Evolutionary conservation across 73 alveolate species (phyloP).

Genomic region (Symbiodinium pilosum): DNA sequence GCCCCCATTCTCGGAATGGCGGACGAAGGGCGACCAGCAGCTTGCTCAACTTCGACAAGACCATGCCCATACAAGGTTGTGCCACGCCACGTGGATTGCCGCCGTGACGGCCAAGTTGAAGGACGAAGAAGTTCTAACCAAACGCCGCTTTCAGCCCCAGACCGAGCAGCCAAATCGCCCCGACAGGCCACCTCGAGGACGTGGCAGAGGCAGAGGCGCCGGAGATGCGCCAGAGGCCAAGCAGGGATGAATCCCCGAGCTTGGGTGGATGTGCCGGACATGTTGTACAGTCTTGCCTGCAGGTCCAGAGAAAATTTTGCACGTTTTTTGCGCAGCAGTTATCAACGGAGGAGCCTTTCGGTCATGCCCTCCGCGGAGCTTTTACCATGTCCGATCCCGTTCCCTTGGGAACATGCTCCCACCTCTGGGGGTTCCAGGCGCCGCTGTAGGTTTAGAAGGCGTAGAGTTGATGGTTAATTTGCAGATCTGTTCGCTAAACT

Average conservation of each 20-base stretch:
- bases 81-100: slow-evolving; percentile 3
- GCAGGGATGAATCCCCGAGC: background rate
- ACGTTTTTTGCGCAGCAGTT: background rate
- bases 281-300: background rate
- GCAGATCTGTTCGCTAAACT: background rate
- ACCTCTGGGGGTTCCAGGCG: background rate
- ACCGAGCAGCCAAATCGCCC: background rate
- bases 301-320: background rate
- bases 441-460: background rate
- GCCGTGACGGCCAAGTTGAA: slow-evolving; percentile 2
- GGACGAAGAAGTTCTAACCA: slow-evolving; percentile 27
- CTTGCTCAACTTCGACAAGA: background rate
- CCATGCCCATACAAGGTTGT: slow-evolving; percentile 18
- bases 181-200: background rate
- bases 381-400: slow-evolving; percentile 7
- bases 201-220: slow-evolving; percentile 23
- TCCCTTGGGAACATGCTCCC: background rate
- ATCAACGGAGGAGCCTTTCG: background rate
- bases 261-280: background rate
- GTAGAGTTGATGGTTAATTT: slow-evolving; percentile 9
- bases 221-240: background rate
- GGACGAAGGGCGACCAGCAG: background rate
- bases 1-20: slow-evolving; percentile 26
- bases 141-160: background rate
- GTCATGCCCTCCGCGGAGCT: slow-evolving; percentile 3